These are phyloP conservation scores for Penicillium ochrochloron DNA, from an alignment of 495 filamentous ascomycete species.

Conservation along the genomic window DNA sequence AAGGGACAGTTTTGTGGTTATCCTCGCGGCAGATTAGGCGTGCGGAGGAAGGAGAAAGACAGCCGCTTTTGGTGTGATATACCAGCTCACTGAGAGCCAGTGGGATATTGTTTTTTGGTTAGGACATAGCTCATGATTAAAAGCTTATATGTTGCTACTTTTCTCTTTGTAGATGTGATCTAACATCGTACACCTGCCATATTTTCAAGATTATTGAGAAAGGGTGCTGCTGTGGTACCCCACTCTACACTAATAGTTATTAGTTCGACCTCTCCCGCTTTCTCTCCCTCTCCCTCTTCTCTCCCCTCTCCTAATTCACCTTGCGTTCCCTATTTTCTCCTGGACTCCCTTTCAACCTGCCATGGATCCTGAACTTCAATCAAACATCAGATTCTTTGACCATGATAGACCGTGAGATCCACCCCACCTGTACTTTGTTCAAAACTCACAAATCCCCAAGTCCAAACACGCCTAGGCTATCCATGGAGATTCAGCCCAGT, in stretches of 20 bases:
- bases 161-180: background rate
- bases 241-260: no score
- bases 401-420: background rate
- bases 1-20: background rate
- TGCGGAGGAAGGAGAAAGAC: background rate
- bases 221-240: no score
- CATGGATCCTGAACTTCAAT: slow-evolving; percentile 1
- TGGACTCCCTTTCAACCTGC: background rate
- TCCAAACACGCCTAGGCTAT: background rate
- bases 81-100: background rate
- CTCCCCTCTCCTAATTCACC: background rate
- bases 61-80: background rate
- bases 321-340: background rate
- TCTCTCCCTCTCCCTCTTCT: background rate
- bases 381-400: slow-evolving; percentile 1
- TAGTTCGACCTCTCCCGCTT: no score
- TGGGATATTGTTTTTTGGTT: background rate
- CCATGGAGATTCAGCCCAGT: background rate
- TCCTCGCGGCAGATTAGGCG: background rate
- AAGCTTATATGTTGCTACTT: background rate
- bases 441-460: background rate
- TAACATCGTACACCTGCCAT: background rate
- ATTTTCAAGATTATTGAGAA: background rate
- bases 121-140: background rate
- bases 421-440: background rate